These are phyloP conservation scores for Penicillium lividum DNA, from an alignment of 495 filamentous ascomycete genomes.

Conservation along the genomic window DNA sequence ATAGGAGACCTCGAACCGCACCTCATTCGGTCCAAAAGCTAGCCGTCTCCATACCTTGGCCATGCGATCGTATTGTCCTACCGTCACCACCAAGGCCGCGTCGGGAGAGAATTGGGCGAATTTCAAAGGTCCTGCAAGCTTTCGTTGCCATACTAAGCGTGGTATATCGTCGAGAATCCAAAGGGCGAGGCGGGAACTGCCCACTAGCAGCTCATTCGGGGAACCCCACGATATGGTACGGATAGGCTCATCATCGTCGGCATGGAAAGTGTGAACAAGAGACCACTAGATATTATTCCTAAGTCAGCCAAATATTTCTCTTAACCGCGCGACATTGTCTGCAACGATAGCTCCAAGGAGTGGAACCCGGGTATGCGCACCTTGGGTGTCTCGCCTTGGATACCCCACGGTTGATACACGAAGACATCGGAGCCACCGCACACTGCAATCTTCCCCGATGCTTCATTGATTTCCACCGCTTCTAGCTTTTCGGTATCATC, in stretches of 20 bases:
- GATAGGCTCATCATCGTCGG: conserved; percentile 45
- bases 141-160: conserved; percentile 68
- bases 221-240: conserved; percentile 83
- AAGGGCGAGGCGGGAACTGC: conserved; percentile 68
- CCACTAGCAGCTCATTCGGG: conserved; percentile 78
- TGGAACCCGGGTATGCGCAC: conserved; percentile 25
- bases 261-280: conserved; percentile 47
- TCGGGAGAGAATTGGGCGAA: conserved; percentile 84
- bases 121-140: conserved; percentile 70
- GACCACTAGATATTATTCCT: conserved; percentile 52
- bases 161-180: conserved; percentile 57
- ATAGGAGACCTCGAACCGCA: conserved; percentile 88
- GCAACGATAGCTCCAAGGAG: neutral
- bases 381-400: conserved; percentile 62
- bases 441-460: conserved; percentile 81
- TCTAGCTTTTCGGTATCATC: conserved; percentile 71
- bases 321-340: neutral
- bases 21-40: conserved; percentile 80
- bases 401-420: conserved; percentile 77
- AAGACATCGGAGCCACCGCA: conserved; percentile 65
- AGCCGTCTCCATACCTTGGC: conserved; percentile 92
- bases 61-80: conserved; percentile 76
- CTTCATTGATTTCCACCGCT: conserved; percentile 74
- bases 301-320: conserved; percentile 12
- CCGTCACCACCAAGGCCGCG: conserved; percentile 79